Evolutionary conservation across 805 yeast genomes (phyloP).

Genomic region (Yamadazyma nakazawae): DNA sequence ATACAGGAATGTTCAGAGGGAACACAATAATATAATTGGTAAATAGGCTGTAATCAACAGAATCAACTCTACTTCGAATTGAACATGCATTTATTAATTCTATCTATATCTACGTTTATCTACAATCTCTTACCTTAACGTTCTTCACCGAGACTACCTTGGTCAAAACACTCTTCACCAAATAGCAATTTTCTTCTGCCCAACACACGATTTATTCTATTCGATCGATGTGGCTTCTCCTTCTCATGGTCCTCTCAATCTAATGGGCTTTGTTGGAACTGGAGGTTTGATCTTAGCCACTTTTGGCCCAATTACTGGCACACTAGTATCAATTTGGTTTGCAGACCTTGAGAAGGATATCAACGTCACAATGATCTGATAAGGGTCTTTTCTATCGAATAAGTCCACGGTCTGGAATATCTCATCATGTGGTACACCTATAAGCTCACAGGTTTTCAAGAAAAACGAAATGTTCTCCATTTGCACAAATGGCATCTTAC

Average conservation of each 20-base stretch:
- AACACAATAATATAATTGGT: too few species aligned
- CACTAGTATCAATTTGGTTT: conserved; percentile 34
- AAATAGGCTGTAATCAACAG: too few species aligned
- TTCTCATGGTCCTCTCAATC: conserved; percentile 13
- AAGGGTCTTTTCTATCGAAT: conserved; percentile 71
- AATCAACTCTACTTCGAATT: too few species aligned
- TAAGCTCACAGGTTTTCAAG: conserved; percentile 53
- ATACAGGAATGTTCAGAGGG: too few species aligned
- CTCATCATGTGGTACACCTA: conserved; percentile 80
- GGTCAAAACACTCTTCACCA: too few species aligned
- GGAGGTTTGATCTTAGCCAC: conserved; percentile 45
- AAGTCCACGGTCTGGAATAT: conserved; percentile 75
- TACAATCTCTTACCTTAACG: too few species aligned
- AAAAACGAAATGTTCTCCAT: conserved; percentile 85
- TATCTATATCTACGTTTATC: too few species aligned
- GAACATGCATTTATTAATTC: too few species aligned
- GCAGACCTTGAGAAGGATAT: conserved; percentile 72
- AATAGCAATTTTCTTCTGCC: neutral
- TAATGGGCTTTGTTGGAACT: conserved; percentile 55
- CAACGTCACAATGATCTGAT: conserved; percentile 70
- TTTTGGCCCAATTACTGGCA: conserved; percentile 40
- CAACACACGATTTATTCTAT: neutral
- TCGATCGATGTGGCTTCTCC: neutral
- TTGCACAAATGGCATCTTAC: conserved; percentile 68
- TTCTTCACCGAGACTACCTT: too few species aligned